phyloP scores from a whole-genome alignment of 2,329 filamentous ascomycete genomes.

The Fusarium sp. region DNA sequence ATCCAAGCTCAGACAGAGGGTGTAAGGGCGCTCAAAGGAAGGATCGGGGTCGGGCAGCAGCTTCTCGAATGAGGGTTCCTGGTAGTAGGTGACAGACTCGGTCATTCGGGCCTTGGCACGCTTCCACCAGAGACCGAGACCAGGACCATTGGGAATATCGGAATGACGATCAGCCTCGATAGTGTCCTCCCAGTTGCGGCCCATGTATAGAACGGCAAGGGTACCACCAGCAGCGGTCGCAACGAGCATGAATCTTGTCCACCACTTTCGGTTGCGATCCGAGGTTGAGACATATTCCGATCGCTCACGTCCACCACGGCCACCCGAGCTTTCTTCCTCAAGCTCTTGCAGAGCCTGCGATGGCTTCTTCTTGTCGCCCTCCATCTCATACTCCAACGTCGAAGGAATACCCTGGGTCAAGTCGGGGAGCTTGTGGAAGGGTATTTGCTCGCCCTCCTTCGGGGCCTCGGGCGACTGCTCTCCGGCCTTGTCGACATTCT shows the following conservation, averaged over 20 bases:
- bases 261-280: constrained; percentile 81
- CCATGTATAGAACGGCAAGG: constrained; percentile 77
- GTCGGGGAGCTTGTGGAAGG: constrained; percentile 82
- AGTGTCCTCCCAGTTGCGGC: constrained; percentile 88
- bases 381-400: constrained; percentile 83
- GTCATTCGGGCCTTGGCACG: constrained; percentile 80
- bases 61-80: constrained; percentile 94
- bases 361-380: constrained; percentile 53
- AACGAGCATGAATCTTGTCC: constrained; percentile 81
- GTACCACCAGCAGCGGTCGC: constrained; percentile 67
- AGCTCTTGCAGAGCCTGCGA: constrained; percentile 50
- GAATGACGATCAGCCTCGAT: constrained; percentile 77
- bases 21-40: constrained; percentile 86
- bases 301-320: constrained; percentile 59
- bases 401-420: constrained; percentile 95
- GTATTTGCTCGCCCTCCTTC: constrained; percentile 57
- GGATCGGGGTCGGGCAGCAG: constrained; percentile 87
- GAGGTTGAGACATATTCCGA: constrained; percentile 89
- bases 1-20: constrained; percentile 90
- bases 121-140: constrained; percentile 79
- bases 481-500: constrained; percentile 34
- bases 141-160: constrained; percentile 85
- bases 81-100: constrained; percentile 90
- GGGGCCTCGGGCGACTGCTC: constrained; percentile 43
- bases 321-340: constrained; percentile 49